Evolutionary conservation across 441 rosid genomes (phyloP).

Genomic region (Populus trichocarpa): DNA sequence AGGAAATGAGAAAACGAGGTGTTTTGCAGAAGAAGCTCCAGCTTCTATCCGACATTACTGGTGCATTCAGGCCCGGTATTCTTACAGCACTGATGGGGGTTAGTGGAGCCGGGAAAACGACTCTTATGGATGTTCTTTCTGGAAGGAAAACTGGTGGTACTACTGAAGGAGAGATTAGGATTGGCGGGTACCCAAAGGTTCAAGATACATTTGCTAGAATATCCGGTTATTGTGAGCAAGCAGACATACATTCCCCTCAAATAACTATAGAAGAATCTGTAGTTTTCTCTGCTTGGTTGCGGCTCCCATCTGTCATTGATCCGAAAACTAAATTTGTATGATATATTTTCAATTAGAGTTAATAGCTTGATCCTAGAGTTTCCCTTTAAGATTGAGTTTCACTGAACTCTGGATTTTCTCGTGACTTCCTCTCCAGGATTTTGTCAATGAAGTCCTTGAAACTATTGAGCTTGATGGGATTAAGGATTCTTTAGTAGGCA

Average conservation of each 20-base stretch:
- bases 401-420: neutral
- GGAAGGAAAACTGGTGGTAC: slow-evolving; percentile 2
- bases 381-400: too few relatives aligned
- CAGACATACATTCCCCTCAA: neutral
- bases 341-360: neutral
- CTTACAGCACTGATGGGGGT: slow-evolving; percentile 4
- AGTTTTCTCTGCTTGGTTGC: slow-evolving; percentile 5
- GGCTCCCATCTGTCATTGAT: neutral
- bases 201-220: slow-evolving; percentile 13
- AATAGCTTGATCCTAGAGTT: neutral
- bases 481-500: slow-evolving; percentile 10
- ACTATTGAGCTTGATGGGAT: neutral
- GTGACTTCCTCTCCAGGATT: neutral
- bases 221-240: slow-evolving; percentile 13
- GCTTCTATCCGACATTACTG: too few relatives aligned
- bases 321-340: slow-evolving; percentile 1
- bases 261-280: slow-evolving; percentile 5
- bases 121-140: slow-evolving; percentile 14
- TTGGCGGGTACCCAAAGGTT: slow-evolving; percentile 6
- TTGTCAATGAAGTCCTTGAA: slow-evolving; percentile 8
- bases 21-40: neutral
- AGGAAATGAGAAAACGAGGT: slow-evolving; percentile 3
- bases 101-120: slow-evolving; percentile 14
- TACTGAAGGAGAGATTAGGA: slow-evolving; percentile 5
- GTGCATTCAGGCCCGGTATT: too few relatives aligned